Percentiles rank a stretch among this genome's conserved stretches.
These are phyloP conservation scores for Geum urbanum DNA, from an alignment of 306 rosid genomes.

Conservation along the genomic window DNA sequence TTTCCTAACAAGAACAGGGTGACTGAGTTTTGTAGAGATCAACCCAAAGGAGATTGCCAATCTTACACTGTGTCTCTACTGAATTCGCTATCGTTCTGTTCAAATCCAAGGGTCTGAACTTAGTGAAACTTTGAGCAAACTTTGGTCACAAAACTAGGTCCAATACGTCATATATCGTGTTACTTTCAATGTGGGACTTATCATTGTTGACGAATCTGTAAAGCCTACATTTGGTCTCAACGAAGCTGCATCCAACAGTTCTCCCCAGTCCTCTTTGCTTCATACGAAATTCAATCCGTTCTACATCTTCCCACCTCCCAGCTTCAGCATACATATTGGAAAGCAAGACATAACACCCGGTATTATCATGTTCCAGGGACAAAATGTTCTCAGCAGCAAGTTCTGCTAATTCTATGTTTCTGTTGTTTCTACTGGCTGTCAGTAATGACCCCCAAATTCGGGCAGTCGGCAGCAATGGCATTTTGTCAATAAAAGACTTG, in stretches of 20 bases:
- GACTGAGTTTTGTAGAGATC: conserved; percentile 45
- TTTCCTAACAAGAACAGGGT: conserved; percentile 46
- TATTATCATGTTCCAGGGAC: conserved; percentile 38
- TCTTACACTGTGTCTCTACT: conserved; percentile 46
- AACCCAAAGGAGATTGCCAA: conserved; percentile 55
- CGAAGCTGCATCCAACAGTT: conserved; percentile 37
- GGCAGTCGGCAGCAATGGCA: conserved; percentile 46
- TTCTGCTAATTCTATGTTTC: conserved; percentile 49
- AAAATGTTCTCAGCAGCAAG: conserved; percentile 40
- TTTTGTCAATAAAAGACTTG: conserved; percentile 41
- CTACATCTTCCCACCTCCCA: conserved; percentile 46
- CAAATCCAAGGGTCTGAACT: conserved; percentile 41
- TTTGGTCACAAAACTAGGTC: conserved; percentile 26
- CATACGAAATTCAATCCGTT: conserved; percentile 38
- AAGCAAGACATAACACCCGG: conserved; percentile 49
- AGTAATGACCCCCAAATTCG: conserved; percentile 60
- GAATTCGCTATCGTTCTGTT: conserved; percentile 29
- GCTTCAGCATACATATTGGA: conserved; percentile 57
- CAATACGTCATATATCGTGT: conserved; percentile 35
- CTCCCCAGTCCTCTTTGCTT: conserved; percentile 32
- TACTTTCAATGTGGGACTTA: conserved; percentile 36
- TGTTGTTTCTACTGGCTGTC: conserved; percentile 44
- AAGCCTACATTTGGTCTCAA: conserved; percentile 30
- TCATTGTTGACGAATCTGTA: conserved; percentile 39
- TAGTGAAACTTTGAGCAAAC: conserved; percentile 23